phyloP scores from a whole-genome alignment of 352 stramenopile genomes.

The Pythium phragmitis region DNA sequence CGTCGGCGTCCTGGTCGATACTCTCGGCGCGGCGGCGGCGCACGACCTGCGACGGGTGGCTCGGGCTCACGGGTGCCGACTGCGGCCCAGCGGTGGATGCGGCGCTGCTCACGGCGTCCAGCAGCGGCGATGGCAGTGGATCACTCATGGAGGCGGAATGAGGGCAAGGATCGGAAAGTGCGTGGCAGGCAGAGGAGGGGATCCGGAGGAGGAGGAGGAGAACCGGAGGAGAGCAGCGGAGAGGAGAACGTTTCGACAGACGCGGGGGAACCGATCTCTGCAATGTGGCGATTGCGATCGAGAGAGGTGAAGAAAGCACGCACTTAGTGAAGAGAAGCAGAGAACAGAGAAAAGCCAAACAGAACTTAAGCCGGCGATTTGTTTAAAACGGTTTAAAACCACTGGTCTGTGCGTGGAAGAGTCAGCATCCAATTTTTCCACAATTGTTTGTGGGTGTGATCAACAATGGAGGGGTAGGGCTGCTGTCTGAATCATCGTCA shows the following conservation, averaged over 20 bases:
- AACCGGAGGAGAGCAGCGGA: constrained; percentile 1
- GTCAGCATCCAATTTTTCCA: constrained; percentile 17
- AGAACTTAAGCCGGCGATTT: neutral
- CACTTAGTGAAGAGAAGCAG: constrained; percentile 1
- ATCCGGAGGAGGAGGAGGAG: constrained; percentile 3
- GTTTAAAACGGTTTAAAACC: constrained; percentile 3
- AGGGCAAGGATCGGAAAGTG: neutral
- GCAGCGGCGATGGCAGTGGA: constrained; percentile 8
- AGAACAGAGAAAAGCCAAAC: neutral
- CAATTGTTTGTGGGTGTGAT: neutral
- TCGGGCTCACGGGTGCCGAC: constrained; percentile 20
- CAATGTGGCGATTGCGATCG: neutral
- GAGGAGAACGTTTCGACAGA: neutral
- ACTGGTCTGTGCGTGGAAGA: neutral
- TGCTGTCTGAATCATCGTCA: neutral
- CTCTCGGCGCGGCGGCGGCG: constrained; percentile 24
- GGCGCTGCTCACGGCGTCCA: neutral
- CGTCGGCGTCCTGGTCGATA: constrained; percentile 41
- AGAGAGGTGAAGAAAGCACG: constrained; percentile 1
- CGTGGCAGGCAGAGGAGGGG: constrained; percentile 1
- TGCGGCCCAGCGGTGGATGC: constrained; percentile 2
- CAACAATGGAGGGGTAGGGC: constrained; percentile 5
- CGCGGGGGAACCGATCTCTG: neutral
- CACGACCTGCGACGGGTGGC: constrained; percentile 14
- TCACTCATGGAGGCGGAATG: constrained; percentile 11